Conservation (phyloP, 1,139 yeast genomes). For the Suzukiozyma palmioleophila region DNA sequence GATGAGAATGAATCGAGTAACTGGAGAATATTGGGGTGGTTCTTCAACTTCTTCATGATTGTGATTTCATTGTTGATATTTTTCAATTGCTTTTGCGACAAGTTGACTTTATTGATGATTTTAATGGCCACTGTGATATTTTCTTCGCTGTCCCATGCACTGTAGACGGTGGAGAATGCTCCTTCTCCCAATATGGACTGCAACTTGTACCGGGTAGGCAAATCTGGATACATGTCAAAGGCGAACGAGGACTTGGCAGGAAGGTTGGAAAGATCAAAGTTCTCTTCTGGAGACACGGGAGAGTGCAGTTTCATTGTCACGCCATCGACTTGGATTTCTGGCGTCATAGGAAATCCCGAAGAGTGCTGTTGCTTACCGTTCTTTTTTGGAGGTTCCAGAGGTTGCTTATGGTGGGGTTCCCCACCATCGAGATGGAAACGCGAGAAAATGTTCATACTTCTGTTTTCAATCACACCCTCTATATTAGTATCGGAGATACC, state of each 20-base stretch:
- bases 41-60: constrained; percentile 62
- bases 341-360: no score
- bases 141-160: constrained; percentile 48
- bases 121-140: constrained; percentile 66
- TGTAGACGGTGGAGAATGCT: constrained; percentile 84
- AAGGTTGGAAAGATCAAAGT: neutral
- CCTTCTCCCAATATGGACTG: constrained; percentile 63
- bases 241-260: constrained; percentile 7
- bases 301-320: no score
- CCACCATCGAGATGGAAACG: neutral
- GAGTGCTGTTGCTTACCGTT: no score
- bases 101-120: constrained; percentile 68
- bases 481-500: neutral
- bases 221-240: constrained; percentile 16
- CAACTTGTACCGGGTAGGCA: constrained; percentile 22
- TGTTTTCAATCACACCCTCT: neutral
- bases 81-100: constrained; percentile 44
- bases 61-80: constrained; percentile 78
- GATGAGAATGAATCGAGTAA: constrained; percentile 60
- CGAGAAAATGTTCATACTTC: neutral
- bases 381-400: no score
- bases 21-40: constrained; percentile 68
- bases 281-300: no score
- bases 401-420: no score
- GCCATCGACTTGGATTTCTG: no score